Evolutionary conservation across 202 grass and related monocot genomes (phyloP), one percentile per base, ranked within the genome.

Genomic region (Panicum hallii): DNA sequence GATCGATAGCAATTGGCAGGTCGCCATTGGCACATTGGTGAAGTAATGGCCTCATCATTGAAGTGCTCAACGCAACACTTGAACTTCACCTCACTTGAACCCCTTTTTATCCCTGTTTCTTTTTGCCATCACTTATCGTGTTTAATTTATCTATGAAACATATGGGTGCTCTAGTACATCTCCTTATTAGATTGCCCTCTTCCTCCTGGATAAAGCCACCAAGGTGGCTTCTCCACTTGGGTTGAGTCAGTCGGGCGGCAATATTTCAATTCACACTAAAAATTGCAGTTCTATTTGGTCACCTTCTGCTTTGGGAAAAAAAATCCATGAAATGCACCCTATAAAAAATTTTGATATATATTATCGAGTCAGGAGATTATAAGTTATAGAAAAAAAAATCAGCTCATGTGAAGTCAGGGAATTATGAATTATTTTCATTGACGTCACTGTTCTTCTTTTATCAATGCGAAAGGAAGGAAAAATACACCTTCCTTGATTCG

Each of bases 191-290:
- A 3, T 61, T 28, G 40, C 20, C 4, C 26, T 77, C 44, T 26
- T 0, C 3, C 3, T 42, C 38, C 5, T 26, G 0, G 36, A 60
- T 43, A 13, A 60, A 76, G 38, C 47, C 61, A 36, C 64, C 26
- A 78, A 78, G 1, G 42, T 79, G 14, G 9, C 65, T 72, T 79
- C 53, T 71, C 14, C 66, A 72, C 54, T 79, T 32, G 83, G 36
- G 42, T 70, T 46, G 38, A 40, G 42, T 34, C 48, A 47, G 11
- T 10, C 4, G 19, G 44, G 47, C 8, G 10, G 7, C 1, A 9
- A 5, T 65, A 11, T 28, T 41, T 28, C 2, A 41, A 10, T 63
- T 56, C 19, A 8, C 47, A 52, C 28, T 38, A 19, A 17, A 41
- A 9, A 54, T 22, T 28, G 4, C 32, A 56, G 2, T 7, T 12